A percentile compares a stretch with the other conserved stretches of the same genome.
These are phyloP conservation scores for Tricharina praecox DNA, from an alignment of 495 filamentous ascomycete species.

Conservation along the genomic window DNA sequence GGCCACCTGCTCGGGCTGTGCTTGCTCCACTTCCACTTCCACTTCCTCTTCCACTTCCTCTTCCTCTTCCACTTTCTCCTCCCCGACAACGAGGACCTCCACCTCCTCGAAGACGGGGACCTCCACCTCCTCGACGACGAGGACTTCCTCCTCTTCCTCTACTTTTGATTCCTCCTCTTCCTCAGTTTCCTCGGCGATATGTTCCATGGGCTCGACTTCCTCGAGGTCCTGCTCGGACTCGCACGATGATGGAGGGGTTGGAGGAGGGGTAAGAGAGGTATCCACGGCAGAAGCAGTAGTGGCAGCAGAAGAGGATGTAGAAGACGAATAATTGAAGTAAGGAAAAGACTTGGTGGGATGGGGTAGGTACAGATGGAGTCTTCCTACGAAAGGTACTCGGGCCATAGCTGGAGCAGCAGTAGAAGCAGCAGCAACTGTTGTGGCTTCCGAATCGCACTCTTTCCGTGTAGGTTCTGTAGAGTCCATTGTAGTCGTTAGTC, in stretches of 20 bases:
- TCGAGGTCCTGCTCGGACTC: conserved; percentile 6
- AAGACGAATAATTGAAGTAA: neutral
- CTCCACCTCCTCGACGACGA: neutral
- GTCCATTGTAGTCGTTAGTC: neutral
- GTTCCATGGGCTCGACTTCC: neutral
- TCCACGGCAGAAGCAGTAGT: neutral
- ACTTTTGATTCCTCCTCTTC: neutral
- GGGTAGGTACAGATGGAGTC: conserved; percentile 24
- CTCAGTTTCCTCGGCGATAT: neutral
- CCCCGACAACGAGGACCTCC: neutral
- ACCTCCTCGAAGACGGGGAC: neutral
- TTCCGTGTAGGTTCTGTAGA: conserved; percentile 2
- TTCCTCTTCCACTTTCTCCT: neutral
- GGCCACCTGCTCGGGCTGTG: too few species aligned
- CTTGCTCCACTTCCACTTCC: neutral
- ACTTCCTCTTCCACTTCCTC: neutral
- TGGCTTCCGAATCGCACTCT: conserved; percentile 2
- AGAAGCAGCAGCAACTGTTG: too few species aligned
- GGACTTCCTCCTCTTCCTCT: conserved; percentile 1
- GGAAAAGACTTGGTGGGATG: conserved; percentile 4
- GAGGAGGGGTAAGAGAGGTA: neutral
- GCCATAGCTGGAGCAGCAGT: conserved; percentile 19
- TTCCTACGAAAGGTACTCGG: conserved; percentile 20
- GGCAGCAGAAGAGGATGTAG: neutral
- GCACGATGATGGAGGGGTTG: conserved; percentile 1